A percentile compares a stretch with the other conserved stretches of the same genome.
These are phyloP conservation scores for Macrotyloma uniflorum DNA, from an alignment of 306 rosid species.

Conservation along the genomic window DNA sequence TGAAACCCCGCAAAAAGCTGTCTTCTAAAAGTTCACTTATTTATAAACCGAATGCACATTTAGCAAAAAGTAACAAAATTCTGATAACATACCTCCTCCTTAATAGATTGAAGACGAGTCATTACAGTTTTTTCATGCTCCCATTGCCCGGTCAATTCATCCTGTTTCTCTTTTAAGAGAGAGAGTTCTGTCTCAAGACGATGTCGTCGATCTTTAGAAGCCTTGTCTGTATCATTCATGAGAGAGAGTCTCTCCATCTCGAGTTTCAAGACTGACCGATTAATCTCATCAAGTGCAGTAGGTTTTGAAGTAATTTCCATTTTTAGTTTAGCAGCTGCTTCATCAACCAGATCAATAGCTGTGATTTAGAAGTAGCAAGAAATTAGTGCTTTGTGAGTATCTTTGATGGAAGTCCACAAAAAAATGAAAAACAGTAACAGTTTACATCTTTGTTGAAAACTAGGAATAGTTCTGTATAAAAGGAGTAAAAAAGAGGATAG, in stretches of 20 bases:
- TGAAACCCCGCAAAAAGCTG: slow-evolving; percentile 22
- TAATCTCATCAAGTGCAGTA: slow-evolving; percentile 94
- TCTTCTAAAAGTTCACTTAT: neutral
- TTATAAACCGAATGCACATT: neutral
- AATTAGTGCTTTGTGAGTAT: slow-evolving; percentile 16
- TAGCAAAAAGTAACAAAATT: slow-evolving; percentile 5
- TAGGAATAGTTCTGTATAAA: neutral
- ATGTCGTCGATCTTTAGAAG: slow-evolving; percentile 81
- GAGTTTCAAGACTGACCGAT: slow-evolving; percentile 86
- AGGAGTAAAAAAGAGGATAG: neutral
- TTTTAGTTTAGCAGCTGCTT: slow-evolving; percentile 98
- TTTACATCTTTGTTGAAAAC: neutral
- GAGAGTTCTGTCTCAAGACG: slow-evolving; percentile 93
- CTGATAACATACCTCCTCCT: slow-evolving; percentile 73
- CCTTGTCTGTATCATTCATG: slow-evolving; percentile 86
- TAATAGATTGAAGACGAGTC: slow-evolving; percentile 95
- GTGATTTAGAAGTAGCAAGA: slow-evolving; percentile 44
- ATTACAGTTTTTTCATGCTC: slow-evolving; percentile 97
- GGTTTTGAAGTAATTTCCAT: slow-evolving; percentile 99
- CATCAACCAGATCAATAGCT: slow-evolving; percentile 98
- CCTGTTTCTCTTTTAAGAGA: slow-evolving; percentile 84
- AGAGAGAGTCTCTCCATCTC: slow-evolving; percentile 99
- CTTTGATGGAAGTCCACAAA: slow-evolving; percentile 8
- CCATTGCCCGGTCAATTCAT: slow-evolving; percentile 80
- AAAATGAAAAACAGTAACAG: neutral